Conservation (phyloP, 163 green algal species). For the Volvox carteri region DNA sequence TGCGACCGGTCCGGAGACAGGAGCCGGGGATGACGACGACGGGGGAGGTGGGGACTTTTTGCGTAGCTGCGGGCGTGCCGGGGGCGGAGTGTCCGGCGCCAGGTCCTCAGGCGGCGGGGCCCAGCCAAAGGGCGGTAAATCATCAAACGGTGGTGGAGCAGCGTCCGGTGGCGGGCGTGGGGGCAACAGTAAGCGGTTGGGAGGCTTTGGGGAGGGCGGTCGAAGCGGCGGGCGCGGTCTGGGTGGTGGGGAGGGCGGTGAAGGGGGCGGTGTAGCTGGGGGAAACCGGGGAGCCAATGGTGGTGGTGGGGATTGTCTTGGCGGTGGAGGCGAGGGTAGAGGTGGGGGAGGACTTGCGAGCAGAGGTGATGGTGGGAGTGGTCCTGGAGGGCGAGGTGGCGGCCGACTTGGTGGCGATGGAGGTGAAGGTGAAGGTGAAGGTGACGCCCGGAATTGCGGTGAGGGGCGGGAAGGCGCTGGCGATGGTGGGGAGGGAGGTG, state of each 20-base stretch:
- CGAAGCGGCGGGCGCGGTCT: neutral
- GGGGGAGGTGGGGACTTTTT: neutral
- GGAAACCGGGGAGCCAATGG: neutral
- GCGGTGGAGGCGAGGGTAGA: no score
- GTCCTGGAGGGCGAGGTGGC: neutral
- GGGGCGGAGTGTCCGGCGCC: neutral
- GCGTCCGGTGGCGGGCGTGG: neutral
- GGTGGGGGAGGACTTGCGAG: neutral
- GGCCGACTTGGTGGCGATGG: neutral
- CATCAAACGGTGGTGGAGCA: neutral
- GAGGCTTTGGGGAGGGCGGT: neutral
- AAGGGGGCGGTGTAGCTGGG: neutral
- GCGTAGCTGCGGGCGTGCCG: no score
- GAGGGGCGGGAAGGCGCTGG: neutral
- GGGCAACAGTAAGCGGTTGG: neutral
- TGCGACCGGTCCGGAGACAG: no score
- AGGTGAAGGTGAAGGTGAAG: neutral
- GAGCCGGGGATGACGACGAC: neutral
- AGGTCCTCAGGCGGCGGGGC: neutral
- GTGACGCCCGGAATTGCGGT: neutral
- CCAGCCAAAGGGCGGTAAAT: neutral
- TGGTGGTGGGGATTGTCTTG: no score
- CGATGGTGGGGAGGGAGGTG: neutral
- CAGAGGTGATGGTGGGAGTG: neutral
- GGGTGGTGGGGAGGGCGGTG: neutral